phyloP scores from a whole-genome alignment of 441 rosid genomes.

The Gossypium aridum region DNA sequence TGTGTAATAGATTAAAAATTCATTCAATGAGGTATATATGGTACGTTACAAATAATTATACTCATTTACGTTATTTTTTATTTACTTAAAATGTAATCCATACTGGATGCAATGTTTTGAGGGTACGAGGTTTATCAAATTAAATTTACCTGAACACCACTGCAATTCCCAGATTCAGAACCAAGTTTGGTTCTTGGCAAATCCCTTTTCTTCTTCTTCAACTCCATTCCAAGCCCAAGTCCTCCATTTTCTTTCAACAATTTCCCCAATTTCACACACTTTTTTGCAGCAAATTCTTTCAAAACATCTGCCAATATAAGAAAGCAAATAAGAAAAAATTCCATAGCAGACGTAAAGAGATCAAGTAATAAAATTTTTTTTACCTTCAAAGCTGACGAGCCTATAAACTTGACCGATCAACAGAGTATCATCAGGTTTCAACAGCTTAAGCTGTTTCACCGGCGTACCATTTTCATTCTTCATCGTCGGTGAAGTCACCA shows the following conservation, averaged over 20 bases:
- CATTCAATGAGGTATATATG: no score
- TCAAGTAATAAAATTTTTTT: no score
- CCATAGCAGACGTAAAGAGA: no score
- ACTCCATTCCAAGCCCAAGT: constrained; percentile 20
- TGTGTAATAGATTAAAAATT: no score
- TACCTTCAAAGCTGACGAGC: constrained; percentile 82
- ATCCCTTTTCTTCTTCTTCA: constrained; percentile 21
- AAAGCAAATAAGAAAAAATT: not conserved
- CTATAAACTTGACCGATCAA: constrained; percentile 70
- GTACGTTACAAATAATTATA: no score
- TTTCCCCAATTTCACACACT: constrained; percentile 68
- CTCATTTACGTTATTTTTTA: no score
- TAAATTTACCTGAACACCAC: constrained; percentile 19
- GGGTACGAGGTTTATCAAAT: not conserved
- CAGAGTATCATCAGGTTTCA: constrained; percentile 68
- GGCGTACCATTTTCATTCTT: constrained; percentile 45
- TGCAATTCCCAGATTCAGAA: constrained; percentile 20
- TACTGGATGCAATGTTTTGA: not conserved
- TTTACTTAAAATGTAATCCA: no score
- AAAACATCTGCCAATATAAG: constrained; percentile 40
- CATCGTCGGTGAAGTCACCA: constrained; percentile 43
- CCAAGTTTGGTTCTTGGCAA: constrained; percentile 14
- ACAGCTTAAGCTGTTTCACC: constrained; percentile 75
- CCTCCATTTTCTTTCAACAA: constrained; percentile 51
- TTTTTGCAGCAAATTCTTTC: constrained; percentile 73